These are phyloP conservation scores for Chlorella sp. DNA, from an alignment of 139 green algal genomes.

Conservation along the genomic window DNA sequence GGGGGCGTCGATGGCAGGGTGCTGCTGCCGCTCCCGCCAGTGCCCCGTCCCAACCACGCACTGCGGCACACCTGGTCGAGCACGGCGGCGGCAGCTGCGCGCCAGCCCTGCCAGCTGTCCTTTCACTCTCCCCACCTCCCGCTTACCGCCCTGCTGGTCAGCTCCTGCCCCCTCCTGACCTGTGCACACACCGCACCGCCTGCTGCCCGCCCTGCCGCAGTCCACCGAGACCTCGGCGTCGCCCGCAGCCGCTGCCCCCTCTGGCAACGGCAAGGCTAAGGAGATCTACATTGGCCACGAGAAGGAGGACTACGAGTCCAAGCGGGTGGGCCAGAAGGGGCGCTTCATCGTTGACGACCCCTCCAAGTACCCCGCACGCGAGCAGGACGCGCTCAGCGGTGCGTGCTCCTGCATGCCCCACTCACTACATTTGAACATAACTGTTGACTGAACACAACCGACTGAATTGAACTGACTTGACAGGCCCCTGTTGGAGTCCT, in stretches of 20 bases:
- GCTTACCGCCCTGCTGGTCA: neutral
- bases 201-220: neutral
- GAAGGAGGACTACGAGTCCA: constrained; percentile 12
- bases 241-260: neutral
- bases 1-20: neutral
- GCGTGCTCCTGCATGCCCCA: neutral
- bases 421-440: no score
- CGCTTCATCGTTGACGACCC: constrained; percentile 47
- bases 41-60: neutral
- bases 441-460: no score
- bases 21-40: neutral
- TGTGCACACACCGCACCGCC: neutral
- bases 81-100: neutral
- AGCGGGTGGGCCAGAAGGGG: constrained; percentile 31
- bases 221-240: neutral
- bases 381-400: neutral
- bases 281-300: constrained; percentile 49
- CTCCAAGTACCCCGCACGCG: constrained; percentile 42
- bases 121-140: neutral
- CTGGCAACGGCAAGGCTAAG: neutral
- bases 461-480: no score
- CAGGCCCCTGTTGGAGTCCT: no score
- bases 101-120: neutral
- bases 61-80: neutral
- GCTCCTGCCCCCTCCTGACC: neutral